phyloP scores from a whole-genome alignment of 2,329 filamentous ascomycete genomes.

The Fusarium sp. region DNA sequence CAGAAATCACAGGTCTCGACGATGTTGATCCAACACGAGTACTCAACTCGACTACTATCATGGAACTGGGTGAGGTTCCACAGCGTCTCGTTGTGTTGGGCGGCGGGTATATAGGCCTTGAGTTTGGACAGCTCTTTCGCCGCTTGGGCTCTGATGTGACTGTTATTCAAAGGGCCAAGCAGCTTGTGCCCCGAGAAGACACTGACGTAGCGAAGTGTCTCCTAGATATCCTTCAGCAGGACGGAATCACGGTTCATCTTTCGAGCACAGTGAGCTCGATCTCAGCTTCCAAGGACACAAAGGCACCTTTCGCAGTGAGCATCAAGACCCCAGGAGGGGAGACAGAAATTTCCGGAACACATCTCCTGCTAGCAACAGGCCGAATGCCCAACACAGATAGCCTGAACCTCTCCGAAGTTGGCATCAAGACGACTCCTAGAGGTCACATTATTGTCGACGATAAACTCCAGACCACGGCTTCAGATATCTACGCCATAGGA shows the following conservation, averaged over 20 bases:
- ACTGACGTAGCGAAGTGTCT: conserved; percentile 56
- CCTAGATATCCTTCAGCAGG: conserved; percentile 54
- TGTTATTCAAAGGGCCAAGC: conserved; percentile 54
- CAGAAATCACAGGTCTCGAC: conserved; percentile 50
- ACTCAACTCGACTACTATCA: conserved; percentile 58
- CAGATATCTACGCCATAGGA: conserved; percentile 58
- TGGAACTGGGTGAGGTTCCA: conserved; percentile 57
- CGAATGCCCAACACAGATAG: conserved; percentile 59
- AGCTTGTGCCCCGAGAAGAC: conserved; percentile 58
- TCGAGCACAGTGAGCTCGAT: conserved; percentile 45
- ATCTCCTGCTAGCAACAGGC: conserved; percentile 61
- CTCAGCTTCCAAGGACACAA: conserved; percentile 19
- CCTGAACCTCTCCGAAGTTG: conserved; percentile 53
- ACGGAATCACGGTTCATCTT: conserved; percentile 56
- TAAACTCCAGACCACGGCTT: conserved; percentile 54
- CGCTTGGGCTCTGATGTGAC: conserved; percentile 60
- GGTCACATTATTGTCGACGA: conserved; percentile 57
- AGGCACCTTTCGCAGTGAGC: conserved; percentile 26
- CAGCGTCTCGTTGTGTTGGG: conserved; percentile 60
- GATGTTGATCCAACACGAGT: conserved; percentile 48
- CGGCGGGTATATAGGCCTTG: conserved; percentile 62
- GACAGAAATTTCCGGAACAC: conserved; percentile 50
- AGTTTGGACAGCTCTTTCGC: conserved; percentile 62
- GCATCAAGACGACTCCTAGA: conserved; percentile 50
- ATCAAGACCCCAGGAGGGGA: conserved; percentile 34